A percentile compares a stretch with the other conserved stretches of the same genome.
Conservation (phyloP, 176 grass and related monocot species). For the Triticum monococcum region DNA sequence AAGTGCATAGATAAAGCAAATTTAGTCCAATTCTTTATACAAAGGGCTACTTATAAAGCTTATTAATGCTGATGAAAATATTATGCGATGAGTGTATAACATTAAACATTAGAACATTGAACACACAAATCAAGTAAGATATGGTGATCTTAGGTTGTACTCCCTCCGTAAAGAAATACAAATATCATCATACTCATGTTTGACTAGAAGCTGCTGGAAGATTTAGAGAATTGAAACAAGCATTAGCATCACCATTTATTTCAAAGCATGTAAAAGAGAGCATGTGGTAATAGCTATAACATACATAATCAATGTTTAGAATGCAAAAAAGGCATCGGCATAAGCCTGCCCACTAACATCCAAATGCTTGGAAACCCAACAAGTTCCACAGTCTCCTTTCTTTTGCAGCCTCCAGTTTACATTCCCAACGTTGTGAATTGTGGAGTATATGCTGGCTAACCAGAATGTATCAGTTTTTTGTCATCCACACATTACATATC, state of each 20-base stretch:
- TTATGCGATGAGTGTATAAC: not conserved
- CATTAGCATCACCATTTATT: not conserved
- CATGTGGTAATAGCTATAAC: not conserved
- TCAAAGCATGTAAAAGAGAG: conserved; percentile 7
- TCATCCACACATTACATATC: not conserved
- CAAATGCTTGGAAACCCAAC: not conserved
- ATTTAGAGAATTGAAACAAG: conserved; percentile 8
- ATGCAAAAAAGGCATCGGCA: not conserved
- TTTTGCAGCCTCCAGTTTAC: conserved; percentile 14
- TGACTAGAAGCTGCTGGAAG: conserved; percentile 11
- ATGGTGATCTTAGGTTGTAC: not conserved
- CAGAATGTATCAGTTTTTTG: not conserved
- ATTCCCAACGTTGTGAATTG: not conserved
- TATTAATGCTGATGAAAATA: conserved; percentile 12
- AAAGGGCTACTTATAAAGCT: conserved; percentile 16
- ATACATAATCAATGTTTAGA: not conserved
- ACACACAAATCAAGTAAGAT: not conserved
- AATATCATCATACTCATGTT: not conserved
- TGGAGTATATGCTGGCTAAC: not conserved
- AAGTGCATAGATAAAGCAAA: conserved; percentile 12
- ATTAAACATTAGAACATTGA: not conserved
- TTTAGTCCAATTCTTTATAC: not conserved
- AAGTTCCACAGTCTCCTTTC: not conserved
- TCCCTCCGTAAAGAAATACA: not conserved
- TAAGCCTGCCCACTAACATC: not conserved